These are phyloP conservation scores for Cercospora sp. DNA, from an alignment of 2,329 filamentous ascomycete genomes.

Conservation along the genomic window DNA sequence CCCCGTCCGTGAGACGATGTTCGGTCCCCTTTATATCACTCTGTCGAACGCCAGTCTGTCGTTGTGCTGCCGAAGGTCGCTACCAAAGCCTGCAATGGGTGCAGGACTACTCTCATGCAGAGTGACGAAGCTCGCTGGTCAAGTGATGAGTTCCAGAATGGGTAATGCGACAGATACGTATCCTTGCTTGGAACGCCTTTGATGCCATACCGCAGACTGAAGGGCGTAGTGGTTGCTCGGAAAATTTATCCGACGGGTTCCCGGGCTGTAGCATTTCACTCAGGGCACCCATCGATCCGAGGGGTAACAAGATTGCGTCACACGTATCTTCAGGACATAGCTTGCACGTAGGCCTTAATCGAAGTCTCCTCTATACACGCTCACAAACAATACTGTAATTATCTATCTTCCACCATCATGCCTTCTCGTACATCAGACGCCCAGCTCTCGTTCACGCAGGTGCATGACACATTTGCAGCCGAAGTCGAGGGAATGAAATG, in stretches of 20 bases:
- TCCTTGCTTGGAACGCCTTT: neutral
- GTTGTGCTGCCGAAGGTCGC: neutral
- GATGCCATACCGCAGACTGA: neutral
- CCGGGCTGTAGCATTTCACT: neutral
- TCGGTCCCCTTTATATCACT: neutral
- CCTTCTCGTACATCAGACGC: constrained; percentile 23
- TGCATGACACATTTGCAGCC: constrained; percentile 23
- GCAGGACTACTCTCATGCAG: neutral
- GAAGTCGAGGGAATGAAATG: constrained; percentile 22
- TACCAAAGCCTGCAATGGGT: neutral
- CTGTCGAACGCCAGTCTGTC: neutral
- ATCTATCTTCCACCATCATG: constrained; percentile 14
- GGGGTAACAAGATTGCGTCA: neutral
- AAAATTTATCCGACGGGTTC: neutral
- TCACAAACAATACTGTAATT: neutral
- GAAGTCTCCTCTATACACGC: neutral
- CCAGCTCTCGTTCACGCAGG: constrained; percentile 19
- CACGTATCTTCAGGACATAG: neutral
- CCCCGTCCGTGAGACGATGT: neutral
- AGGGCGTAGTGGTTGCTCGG: neutral
- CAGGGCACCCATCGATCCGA: neutral
- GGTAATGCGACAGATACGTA: neutral
- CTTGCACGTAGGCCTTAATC: neutral
- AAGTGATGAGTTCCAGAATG: neutral
- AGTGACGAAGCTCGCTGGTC: neutral